A percentile compares a stretch with the other conserved stretches of the same genome.
Conservation (phyloP, 176 grass and related monocot genomes). For the Metroxylon sagu region DNA sequence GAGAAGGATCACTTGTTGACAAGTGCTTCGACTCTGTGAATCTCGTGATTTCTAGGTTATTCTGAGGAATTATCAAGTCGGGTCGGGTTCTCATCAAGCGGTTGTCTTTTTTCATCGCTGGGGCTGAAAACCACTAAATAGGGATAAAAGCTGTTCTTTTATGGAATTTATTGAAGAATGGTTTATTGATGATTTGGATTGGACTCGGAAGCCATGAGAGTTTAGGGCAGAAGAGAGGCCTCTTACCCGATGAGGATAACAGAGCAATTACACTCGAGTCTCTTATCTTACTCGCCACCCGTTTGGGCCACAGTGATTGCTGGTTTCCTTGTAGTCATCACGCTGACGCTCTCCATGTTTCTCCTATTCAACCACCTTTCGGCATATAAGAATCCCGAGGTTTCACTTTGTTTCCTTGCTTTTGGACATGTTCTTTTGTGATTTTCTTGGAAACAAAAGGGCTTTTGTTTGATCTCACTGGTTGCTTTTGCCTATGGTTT, state of each 20-base stretch:
- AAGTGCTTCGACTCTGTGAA: too few relatives aligned
- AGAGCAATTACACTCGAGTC: slow-evolving; percentile 17
- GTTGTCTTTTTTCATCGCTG: too few relatives aligned
- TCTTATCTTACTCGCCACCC: slow-evolving; percentile 32
- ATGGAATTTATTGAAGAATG: too few relatives aligned
- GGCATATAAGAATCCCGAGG: slow-evolving; percentile 90
- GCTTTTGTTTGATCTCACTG: slow-evolving; percentile 8
- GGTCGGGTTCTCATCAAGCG: too few relatives aligned
- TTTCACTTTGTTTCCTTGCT: slow-evolving; percentile 15
- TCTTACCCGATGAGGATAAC: slow-evolving; percentile 33
- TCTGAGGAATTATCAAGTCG: too few relatives aligned
- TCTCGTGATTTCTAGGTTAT: too few relatives aligned
- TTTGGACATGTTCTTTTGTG: background rate
- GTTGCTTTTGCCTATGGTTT: slow-evolving; percentile 21
- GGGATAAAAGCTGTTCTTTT: too few relatives aligned
- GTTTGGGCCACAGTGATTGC: slow-evolving; percentile 42
- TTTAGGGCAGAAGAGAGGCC: too few relatives aligned
- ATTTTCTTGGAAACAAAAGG: background rate
- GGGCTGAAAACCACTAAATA: too few relatives aligned
- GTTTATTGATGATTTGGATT: too few relatives aligned
- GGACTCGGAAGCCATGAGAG: too few relatives aligned
- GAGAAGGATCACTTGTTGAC: too few relatives aligned
- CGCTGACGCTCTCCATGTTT: slow-evolving; percentile 58
- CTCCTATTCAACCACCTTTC: slow-evolving; percentile 81
- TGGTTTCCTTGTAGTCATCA: slow-evolving; percentile 56